A percentile compares a stretch with the other conserved stretches of the same genome.
phyloP scores from a whole-genome alignment of 805 yeast species.

The Myxozyma sirexii region DNA sequence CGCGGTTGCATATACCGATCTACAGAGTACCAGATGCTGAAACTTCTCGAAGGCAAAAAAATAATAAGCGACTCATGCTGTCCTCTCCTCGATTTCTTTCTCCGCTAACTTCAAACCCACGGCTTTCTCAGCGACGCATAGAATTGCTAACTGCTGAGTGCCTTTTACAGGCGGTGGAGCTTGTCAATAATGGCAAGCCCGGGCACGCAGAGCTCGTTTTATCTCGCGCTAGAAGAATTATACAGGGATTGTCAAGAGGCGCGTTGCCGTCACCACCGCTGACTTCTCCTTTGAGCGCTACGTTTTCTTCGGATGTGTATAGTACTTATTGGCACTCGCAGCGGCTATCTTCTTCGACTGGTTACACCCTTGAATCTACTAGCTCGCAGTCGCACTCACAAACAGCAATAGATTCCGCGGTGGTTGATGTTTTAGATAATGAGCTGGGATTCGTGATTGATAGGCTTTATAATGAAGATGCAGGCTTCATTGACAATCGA shows the following conservation, averaged over 20 bases:
- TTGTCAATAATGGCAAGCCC: constrained; percentile 15
- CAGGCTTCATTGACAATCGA: constrained; percentile 24
- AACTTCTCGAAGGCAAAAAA: neutral
- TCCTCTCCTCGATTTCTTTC: neutral
- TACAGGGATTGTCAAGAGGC: constrained; percentile 16
- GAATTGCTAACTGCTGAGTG: constrained; percentile 23
- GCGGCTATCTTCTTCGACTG: neutral
- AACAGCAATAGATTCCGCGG: neutral
- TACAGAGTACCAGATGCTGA: neutral
- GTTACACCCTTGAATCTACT: no score
- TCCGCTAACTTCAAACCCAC: constrained; percentile 1
- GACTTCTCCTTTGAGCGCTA: neutral
- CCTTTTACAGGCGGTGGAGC: constrained; percentile 3
- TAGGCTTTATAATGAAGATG: constrained; percentile 5
- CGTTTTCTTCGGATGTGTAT: neutral
- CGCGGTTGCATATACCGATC: constrained; percentile 3
- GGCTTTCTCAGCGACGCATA: constrained; percentile 21
- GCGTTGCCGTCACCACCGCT: constrained; percentile 15
- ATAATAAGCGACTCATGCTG: neutral
- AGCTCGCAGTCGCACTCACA: neutral
- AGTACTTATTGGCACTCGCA: neutral
- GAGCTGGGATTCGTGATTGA: constrained; percentile 1
- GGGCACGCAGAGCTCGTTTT: constrained; percentile 13
- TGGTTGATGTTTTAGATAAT: neutral
- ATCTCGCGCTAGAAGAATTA: constrained; percentile 10